Base-by-base conservation (phyloP, 371 early-diverging fungal species). In the Fennellomyces sp. region DNA sequence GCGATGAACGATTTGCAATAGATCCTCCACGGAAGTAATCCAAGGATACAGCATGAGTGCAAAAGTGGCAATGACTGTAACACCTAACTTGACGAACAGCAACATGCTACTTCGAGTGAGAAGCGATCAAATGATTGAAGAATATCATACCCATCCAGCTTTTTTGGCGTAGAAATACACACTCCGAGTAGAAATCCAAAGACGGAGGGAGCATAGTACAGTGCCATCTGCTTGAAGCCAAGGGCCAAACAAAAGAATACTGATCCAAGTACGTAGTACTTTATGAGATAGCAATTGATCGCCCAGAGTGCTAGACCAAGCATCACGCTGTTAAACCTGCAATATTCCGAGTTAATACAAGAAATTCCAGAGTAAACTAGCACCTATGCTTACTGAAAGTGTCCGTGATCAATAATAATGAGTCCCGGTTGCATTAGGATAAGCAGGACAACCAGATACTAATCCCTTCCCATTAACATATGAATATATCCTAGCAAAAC, bases 161-260 rank as follows among this genome's bases (percentile, higher is more conserved):
- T 12, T 41, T 35, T 48, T 17, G 55, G 55, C 8, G 26, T 80
- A 72, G 35, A 64, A 66, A 88, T 74, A 59, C 94, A 95, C 54
- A 80, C 80, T 11, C 92, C 91, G 10, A 98, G 78, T 21, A 98
- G 79, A 65, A 82, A 96, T 17, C 86, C 85, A 70, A 98, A 98
- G 1, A 98, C 79, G 0, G 96, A 91, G 0, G 94, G 86, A 0
- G 98, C 83, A 72, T 89, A 97, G 68, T 94, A 98, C 13, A 98
- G 77, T 0, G 95, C 93, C 98, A 98, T 98, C 62, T 97, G 97
- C 73, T 98, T 98, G 67, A 95, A 98, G 49, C 83, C 76, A 26
- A 98, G 69, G 0, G 96, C 80, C 11, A 90, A 71, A 60, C 90
- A 91, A 66, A 97, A 98, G 26, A 81, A 75, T 0, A 95, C 55